Evolutionary conservation across 1,139 yeast genomes (phyloP), one percentile per base, ranked within the genome.

Genomic region (Torulaspora pretoriensis): DNA sequence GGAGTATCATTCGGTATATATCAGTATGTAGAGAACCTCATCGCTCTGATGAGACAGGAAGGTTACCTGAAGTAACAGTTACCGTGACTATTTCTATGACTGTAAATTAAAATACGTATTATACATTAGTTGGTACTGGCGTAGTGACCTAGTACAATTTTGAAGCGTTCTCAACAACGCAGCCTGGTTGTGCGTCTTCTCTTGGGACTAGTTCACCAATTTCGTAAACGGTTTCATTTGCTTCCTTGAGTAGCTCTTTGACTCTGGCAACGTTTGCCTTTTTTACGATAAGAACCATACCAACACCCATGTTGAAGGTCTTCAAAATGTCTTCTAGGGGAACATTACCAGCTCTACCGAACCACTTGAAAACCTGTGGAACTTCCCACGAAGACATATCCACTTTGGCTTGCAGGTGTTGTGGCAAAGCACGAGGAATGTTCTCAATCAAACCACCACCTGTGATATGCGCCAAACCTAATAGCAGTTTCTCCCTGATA

Each of bases 391-490:
- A 69, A 44, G 71, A 71, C 63, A 86, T 80, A 64, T 92, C 96
- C 43, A 94, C 78, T 55, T 72, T 74, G 13, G 97, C 98, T 61
- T 83, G 82, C 53, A 92, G 72, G 57, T 80, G 69, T 51, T 78
- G 71, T 51, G 98, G 98, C 52, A 94, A 73, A 23, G 96, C 94
- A 65, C 99, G 81, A 45, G 99, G 99, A 47, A 92, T 81, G 67
- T 94, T 94, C 68, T 94, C 99, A 29, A 92, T 83, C 42, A 94
- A 75, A 48, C 99, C 99, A 61, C 99, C 99, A 50, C 99, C 99
- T 19, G 99, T 94, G 59, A 94, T 92, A 65, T 94, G 96, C 4
- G 98, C 96, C 64, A 94, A 75, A 49, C 97, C 99, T 47, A 88
- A 74, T 45, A 92, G 66, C 50, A 84, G 71, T 38, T 75, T 82